These are phyloP conservation scores for Diaporthe ampelina DNA, from an alignment of 2,329 filamentous ascomycete genomes.

Conservation along the genomic window DNA sequence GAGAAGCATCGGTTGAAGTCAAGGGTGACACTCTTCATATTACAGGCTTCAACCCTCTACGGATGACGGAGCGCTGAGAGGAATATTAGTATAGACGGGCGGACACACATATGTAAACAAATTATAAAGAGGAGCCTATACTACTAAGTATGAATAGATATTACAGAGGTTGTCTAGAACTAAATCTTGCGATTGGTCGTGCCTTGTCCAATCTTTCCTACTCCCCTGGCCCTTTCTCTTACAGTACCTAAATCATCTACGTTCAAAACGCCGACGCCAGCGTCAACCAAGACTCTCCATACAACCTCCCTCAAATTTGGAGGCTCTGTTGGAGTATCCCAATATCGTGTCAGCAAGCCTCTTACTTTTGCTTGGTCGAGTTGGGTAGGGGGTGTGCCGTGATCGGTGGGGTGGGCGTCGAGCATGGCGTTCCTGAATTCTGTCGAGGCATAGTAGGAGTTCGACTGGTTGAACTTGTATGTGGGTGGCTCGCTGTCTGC, in stretches of 20 bases:
- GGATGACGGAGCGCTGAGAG: too few species aligned
- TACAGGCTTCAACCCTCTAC: too few species aligned
- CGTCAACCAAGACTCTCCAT: slow-evolving; percentile 25
- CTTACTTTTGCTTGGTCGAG: slow-evolving; percentile 15
- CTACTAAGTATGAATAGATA: too few species aligned
- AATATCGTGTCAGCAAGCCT: slow-evolving; percentile 28
- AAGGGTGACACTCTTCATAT: too few species aligned
- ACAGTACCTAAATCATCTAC: slow-evolving; percentile 22
- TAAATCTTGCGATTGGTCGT: not conserved
- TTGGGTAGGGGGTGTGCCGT: not conserved
- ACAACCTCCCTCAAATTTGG: slow-evolving; percentile 21
- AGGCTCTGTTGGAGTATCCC: slow-evolving; percentile 8
- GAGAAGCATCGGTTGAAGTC: too few species aligned
- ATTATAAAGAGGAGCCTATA: too few species aligned
- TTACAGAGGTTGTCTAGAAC: not conserved
- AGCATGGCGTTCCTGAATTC: slow-evolving; percentile 21
- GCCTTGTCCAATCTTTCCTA: slow-evolving; percentile 10
- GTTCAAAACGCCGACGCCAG: slow-evolving; percentile 19
- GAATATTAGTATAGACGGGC: too few species aligned
- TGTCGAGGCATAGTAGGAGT: slow-evolving; percentile 23
- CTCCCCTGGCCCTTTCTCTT: slow-evolving; percentile 12
- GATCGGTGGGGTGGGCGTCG: not conserved
- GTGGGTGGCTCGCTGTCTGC: not conserved
- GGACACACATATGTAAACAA: too few species aligned
- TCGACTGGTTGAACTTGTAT: slow-evolving; percentile 28